Conservation (phyloP, 1,139 yeast species). For the Debaryomyces singareniensis region DNA sequence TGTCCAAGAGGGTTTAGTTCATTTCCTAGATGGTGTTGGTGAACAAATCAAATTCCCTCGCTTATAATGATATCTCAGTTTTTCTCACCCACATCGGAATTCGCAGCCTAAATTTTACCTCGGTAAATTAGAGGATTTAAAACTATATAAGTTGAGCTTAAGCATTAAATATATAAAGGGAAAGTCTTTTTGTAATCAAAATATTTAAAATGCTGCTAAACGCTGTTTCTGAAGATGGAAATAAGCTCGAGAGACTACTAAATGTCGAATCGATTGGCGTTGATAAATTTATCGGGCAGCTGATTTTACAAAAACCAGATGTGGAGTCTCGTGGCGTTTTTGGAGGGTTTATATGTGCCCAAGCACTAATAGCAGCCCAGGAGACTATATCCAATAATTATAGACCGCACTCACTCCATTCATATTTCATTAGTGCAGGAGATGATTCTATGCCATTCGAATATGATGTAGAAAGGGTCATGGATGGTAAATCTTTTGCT, state of each 20-base stretch:
- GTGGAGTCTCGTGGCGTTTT: constrained; percentile 30
- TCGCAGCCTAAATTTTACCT: no score
- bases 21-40: constrained; percentile 21
- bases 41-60: constrained; percentile 13
- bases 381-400: constrained; percentile 23
- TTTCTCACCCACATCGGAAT: no score
- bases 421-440: constrained; percentile 34
- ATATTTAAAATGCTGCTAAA: no score
- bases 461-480: constrained; percentile 24
- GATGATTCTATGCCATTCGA: constrained; percentile 23
- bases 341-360: constrained; percentile 39
- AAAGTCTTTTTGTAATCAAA: no score
- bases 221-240: no score
- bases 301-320: constrained; percentile 29
- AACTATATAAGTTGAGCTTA: no score
- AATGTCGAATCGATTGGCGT: constrained; percentile 15
- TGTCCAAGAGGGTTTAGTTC: constrained; percentile 40
- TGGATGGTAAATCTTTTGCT: constrained; percentile 28
- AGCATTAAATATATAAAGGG: no score
- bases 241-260: background rate
- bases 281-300: constrained; percentile 19
- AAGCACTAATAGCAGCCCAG: constrained; percentile 33
- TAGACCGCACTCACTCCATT: constrained; percentile 38
- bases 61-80: background rate
- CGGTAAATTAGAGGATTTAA: no score